These are phyloP conservation scores for Gonium pectorale DNA, from an alignment of 139 green algal species.

Conservation along the genomic window DNA sequence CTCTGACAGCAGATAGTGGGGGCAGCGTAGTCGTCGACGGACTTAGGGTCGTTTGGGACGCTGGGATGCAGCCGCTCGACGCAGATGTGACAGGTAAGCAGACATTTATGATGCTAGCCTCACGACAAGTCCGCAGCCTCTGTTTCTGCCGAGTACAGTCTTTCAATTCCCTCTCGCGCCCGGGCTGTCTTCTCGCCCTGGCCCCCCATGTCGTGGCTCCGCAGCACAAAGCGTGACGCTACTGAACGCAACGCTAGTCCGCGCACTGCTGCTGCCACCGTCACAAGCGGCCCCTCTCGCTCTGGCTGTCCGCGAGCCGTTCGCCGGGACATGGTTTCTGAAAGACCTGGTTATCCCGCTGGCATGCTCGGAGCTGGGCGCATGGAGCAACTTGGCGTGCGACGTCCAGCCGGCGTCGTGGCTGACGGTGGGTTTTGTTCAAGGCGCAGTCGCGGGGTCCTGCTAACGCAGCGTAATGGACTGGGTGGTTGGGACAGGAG, in stretches of 20 bases:
- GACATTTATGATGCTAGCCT: too few relatives aligned
- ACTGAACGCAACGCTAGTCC: neutral
- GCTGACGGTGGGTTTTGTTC: conserved; percentile 18
- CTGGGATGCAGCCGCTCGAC: neutral
- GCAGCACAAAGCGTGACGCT: neutral
- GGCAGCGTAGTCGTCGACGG: too few relatives aligned
- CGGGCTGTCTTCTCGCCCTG: too few relatives aligned
- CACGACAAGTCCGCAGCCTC: too few relatives aligned
- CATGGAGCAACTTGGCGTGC: neutral
- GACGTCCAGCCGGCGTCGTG: neutral
- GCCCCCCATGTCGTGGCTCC: too few relatives aligned
- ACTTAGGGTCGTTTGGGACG: conserved; percentile 7
- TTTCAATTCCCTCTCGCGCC: neutral
- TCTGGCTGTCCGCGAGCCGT: neutral
- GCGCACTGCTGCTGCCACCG: neutral
- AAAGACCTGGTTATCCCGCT: neutral
- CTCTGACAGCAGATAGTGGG: too few relatives aligned
- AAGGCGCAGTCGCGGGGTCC: neutral
- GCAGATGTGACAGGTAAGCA: neutral
- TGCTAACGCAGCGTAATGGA: too few relatives aligned
- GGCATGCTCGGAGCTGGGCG: neutral
- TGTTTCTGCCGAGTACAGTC: neutral
- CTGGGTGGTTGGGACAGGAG: too few relatives aligned
- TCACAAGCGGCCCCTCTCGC: neutral
- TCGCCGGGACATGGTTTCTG: neutral